Percentiles rank a stretch among this genome's conserved stretches.
These are phyloP conservation scores for Aspergillus flavus DNA, from an alignment of 2,329 filamentous ascomycete genomes.

Conservation along the genomic window DNA sequence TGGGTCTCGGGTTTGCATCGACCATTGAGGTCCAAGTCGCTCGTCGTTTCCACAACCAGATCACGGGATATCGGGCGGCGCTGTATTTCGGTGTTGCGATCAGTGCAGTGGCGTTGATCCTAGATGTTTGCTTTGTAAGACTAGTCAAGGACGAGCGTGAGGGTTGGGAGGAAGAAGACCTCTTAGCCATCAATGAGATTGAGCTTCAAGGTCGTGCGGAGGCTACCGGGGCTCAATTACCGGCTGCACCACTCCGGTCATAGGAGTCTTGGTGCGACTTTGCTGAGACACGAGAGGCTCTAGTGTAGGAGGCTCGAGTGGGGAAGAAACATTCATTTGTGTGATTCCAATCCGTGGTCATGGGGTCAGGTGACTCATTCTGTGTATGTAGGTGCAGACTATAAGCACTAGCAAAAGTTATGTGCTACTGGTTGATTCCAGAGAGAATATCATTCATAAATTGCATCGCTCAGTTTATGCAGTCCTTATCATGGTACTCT, in stretches of 20 bases:
- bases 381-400: no score
- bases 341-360: no score
- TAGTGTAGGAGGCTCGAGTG: not conserved
- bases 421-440: no score
- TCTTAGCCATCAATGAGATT: not conserved
- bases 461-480: no score
- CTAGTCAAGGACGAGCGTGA: conserved; percentile 37
- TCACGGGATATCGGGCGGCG: conserved; percentile 36
- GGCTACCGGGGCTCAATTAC: conserved; percentile 7
- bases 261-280: not conserved
- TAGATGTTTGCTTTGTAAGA: conserved; percentile 35
- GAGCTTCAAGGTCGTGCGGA: not conserved
- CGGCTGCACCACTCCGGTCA: not conserved
- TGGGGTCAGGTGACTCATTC: no score
- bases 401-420: no score
- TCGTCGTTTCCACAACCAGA: conserved; percentile 14
- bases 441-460: no score
- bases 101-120: conserved; percentile 29
- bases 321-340: not conserved
- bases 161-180: conserved; percentile 31
- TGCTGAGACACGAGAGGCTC: not conserved
- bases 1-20: conserved; percentile 49
- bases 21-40: conserved; percentile 38
- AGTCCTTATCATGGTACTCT: no score
- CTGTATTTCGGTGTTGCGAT: conserved; percentile 36